Conservation (phyloP, 176 grass and related monocot species). For the Oryza brachyantha region DNA sequence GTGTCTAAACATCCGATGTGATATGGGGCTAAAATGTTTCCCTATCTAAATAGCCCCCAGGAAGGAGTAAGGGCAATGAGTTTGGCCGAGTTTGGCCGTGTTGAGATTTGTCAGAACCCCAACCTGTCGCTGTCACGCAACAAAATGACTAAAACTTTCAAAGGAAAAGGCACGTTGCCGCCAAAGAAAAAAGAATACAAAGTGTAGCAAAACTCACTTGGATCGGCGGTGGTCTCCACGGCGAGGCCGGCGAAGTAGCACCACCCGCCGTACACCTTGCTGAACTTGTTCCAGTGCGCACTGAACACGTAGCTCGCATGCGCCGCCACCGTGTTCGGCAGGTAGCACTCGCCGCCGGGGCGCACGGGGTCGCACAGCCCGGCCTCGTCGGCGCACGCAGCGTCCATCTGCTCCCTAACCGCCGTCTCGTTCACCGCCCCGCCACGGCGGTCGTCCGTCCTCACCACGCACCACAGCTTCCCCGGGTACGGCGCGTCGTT, state of each 20-base stretch:
- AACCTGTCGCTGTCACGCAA: no score
- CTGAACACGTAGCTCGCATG: conserved; percentile 64
- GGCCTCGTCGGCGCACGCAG: conserved; percentile 40
- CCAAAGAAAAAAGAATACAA: no score
- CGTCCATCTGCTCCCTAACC: conserved; percentile 24
- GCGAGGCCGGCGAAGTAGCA: conserved; percentile 68
- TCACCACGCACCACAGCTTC: conserved; percentile 52
- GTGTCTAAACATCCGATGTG: no score
- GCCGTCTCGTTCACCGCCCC: conserved; percentile 26
- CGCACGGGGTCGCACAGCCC: conserved; percentile 38
- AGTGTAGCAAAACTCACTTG: conserved; percentile 48
- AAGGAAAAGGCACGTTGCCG: no score
- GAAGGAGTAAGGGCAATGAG: no score
- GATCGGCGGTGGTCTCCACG: conserved; percentile 50
- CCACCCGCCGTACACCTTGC: conserved; percentile 44
- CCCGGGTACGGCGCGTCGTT: conserved; percentile 54
- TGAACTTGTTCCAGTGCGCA: conserved; percentile 68
- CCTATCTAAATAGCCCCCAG: no score
- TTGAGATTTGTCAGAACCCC: no score
- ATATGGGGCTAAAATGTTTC: no score
- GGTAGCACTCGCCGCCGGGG: conserved; percentile 34
- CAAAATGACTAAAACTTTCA: no score
- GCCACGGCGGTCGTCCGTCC: background rate
- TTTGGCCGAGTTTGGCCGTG: no score
- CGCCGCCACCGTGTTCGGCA: conserved; percentile 26